A percentile compares a stretch with the other conserved stretches of the same genome.
phyloP scores from a whole-genome alignment of 2,329 filamentous ascomycete genomes.

The Trichophyton schoenleinii region DNA sequence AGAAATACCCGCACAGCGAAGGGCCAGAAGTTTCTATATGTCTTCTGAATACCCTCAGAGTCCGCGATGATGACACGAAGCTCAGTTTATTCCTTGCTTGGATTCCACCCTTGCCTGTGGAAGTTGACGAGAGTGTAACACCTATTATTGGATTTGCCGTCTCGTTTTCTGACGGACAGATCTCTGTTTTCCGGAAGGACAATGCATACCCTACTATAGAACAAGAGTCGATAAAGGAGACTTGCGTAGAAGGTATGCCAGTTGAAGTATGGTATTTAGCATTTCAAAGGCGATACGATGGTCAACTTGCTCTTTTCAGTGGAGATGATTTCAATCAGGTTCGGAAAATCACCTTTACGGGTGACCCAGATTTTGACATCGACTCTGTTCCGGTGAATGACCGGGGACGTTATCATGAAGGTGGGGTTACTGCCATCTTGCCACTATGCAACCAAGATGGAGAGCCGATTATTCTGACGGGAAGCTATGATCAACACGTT shows the following conservation, averaged over 20 bases:
- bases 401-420: slow-evolving; percentile 50
- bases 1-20: slow-evolving; percentile 9
- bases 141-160: slow-evolving; percentile 46
- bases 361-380: slow-evolving; percentile 9
- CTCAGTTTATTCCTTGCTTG: slow-evolving; percentile 63
- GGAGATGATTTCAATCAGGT: slow-evolving; percentile 31
- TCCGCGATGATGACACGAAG: slow-evolving; percentile 42
- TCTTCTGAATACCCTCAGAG: slow-evolving; percentile 33
- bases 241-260: slow-evolving; percentile 46
- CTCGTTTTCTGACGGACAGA: slow-evolving; percentile 57
- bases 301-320: slow-evolving; percentile 23
- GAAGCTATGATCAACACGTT: slow-evolving; percentile 80
- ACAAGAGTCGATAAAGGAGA: slow-evolving; percentile 52
- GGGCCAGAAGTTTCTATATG: slow-evolving; percentile 16
- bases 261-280: slow-evolving; percentile 33
- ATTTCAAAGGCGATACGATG: background rate
- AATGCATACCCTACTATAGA: slow-evolving; percentile 21
- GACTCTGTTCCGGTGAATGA: slow-evolving; percentile 28
- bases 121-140: slow-evolving; percentile 15
- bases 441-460: slow-evolving; percentile 45
- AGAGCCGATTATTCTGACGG: slow-evolving; percentile 57
- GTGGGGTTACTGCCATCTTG: slow-evolving; percentile 78
- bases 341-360: slow-evolving; percentile 17
- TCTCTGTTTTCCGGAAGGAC: slow-evolving; percentile 40
- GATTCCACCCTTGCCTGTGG: slow-evolving; percentile 40